These are phyloP conservation scores for Willaertia magna DNA, from an alignment of 208 protist genomes.

Conservation along the genomic window DNA sequence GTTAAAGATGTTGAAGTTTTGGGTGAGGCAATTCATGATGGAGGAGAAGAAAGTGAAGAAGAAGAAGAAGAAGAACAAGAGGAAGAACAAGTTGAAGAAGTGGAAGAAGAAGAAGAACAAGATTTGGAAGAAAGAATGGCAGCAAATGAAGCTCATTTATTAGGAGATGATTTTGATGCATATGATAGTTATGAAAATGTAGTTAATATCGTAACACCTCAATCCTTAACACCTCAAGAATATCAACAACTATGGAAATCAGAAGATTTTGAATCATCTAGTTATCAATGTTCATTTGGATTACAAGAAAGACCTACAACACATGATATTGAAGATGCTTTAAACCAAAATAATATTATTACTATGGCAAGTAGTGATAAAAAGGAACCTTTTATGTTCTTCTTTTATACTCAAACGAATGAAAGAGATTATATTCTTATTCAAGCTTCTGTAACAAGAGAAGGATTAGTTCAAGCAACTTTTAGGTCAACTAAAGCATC, in stretches of 20 bases:
- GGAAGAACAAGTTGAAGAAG: slow-evolving; percentile 9
- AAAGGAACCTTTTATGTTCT: not conserved
- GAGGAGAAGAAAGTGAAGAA: slow-evolving; percentile 13
- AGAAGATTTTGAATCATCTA: not conserved
- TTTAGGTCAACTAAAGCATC: not conserved
- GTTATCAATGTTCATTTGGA: not conserved
- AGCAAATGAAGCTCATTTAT: not conserved
- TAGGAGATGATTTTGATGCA: not conserved
- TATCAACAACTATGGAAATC: not conserved
- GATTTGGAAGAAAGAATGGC: not conserved
- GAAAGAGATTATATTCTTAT: not conserved
- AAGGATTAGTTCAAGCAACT: not conserved
- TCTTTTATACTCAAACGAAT: not conserved
- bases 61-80: slow-evolving; percentile 22
- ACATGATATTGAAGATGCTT: not conserved
- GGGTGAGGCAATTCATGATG: slow-evolving; percentile 12
- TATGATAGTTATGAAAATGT: not conserved
- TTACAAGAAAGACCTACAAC: not conserved
- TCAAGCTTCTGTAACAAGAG: not conserved
- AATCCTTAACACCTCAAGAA: not conserved
- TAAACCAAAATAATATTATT: not conserved
- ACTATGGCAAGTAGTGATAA: not conserved
- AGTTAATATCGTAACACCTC: not conserved
- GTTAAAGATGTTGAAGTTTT: slow-evolving; percentile 4
- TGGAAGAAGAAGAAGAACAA: slow-evolving; percentile 10